Evolutionary conservation across 2,329 filamentous ascomycete genomes (phyloP), one percentile per base, ranked within the genome.

Genomic region (Monosporascus sp.): DNA sequence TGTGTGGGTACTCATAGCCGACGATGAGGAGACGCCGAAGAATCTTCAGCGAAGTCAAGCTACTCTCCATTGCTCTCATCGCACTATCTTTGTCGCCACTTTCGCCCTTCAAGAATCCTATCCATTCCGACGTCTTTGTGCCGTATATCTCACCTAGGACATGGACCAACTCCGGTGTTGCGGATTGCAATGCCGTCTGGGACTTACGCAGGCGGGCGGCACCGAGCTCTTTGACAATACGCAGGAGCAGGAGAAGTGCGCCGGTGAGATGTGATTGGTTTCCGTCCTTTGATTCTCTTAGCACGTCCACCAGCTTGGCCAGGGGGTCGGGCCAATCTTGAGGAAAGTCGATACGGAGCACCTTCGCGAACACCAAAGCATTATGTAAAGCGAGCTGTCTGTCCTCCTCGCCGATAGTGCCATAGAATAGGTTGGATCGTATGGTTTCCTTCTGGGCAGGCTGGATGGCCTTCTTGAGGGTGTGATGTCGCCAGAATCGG

Each of bases 301-400:
- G 77, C 27, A 87, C 75, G 25, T 78, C 74, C 48, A 89, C 81
- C 8, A 93, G 69, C n/a, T 70, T 76, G 17, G 78, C 70, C 43
- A 88, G 70, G 20, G 81, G 80, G 47, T 83, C 77, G 1, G 83
- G 81, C 94, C 94, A 99, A 55, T 96, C 88, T 49, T 82, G 76
- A 1, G 93, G 93, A 68, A 89, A 97, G 69, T 97, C 94, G 68
- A 90, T 89, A 54, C 94, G 82, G 54, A 94, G 81, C 53, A 97
- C 86, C 72, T 96, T 97, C 17, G 92, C 89, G 44, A 91, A 78
- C 52, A 94, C 87, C 25, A 97, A 76, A 15, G 93, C 89, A 74
- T 95, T 96, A 65, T 97, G 92, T 35, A 95, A 72, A 18, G 90
- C 90, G 31, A 99, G 78, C 46, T 84, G 82, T 53, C 81, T 79